These are phyloP conservation scores for Monilinia polystroma DNA, from an alignment of 2,329 filamentous ascomycete genomes.

Conservation along the genomic window DNA sequence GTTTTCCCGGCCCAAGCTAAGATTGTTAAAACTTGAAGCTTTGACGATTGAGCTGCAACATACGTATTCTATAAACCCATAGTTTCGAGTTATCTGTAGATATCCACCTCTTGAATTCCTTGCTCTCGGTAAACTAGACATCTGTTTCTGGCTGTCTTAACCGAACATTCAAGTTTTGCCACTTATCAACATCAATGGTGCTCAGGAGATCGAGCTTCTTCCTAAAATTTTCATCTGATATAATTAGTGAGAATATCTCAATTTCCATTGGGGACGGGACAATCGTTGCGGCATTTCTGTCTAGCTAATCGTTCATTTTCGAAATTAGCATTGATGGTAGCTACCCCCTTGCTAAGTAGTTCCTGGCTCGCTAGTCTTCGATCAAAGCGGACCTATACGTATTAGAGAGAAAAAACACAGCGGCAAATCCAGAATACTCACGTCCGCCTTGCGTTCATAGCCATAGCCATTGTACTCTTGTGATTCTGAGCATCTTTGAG, in stretches of 20 bases:
- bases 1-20: constrained; percentile 32
- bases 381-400: constrained; percentile 10
- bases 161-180: constrained; percentile 24
- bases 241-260: neutral
- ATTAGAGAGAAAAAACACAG: neutral
- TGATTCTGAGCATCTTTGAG: constrained; percentile 26
- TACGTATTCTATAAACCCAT: constrained; percentile 32
- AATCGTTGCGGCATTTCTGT: neutral
- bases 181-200: constrained; percentile 21
- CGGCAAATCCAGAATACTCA: neutral
- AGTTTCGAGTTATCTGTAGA: constrained; percentile 22
- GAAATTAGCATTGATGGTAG: neutral
- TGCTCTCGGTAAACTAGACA: constrained; percentile 30
- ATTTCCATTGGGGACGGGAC: neutral
- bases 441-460: constrained; percentile 26
- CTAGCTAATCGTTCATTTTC: neutral
- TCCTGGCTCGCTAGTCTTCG: constrained; percentile 10
- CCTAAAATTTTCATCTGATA: constrained; percentile 13
- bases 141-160: constrained; percentile 29
- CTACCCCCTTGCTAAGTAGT: neutral
- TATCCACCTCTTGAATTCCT: constrained; percentile 26
- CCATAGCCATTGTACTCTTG: constrained; percentile 28
- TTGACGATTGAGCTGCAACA: neutral
- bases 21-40: neutral
- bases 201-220: constrained; percentile 24